Evolutionary conservation across 345 rosid genomes (phyloP).

Genomic region (Orychophragmus violaceus): DNA sequence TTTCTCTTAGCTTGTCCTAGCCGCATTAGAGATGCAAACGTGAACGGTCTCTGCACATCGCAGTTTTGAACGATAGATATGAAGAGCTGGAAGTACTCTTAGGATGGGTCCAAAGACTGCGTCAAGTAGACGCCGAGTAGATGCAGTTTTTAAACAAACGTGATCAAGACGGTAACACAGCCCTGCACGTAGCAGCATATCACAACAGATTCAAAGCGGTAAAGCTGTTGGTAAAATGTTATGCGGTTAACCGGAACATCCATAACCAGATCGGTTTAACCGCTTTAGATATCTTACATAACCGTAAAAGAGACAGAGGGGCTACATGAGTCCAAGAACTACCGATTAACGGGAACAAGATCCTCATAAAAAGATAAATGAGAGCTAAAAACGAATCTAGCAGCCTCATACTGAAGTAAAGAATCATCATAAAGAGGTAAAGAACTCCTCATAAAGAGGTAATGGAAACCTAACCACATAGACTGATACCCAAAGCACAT

Average conservation of each 20-base stretch:
- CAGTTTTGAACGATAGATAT: not conserved
- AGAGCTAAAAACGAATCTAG: too few relatives aligned
- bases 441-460: too few relatives aligned
- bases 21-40: slow-evolving; percentile 22
- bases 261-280: slow-evolving; percentile 8
- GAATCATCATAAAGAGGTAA: too few relatives aligned
- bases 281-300: slow-evolving; percentile 14
- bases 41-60: slow-evolving; percentile 18
- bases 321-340: too few relatives aligned
- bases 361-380: too few relatives aligned
- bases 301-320: too few relatives aligned
- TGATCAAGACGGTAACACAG: slow-evolving; percentile 32
- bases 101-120: slow-evolving; percentile 22
- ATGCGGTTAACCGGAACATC: not conserved
- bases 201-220: slow-evolving; percentile 19
- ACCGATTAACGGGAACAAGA: too few relatives aligned
- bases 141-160: slow-evolving; percentile 19
- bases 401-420: too few relatives aligned
- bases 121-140: not conserved
- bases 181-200: slow-evolving; percentile 30
- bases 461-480: too few relatives aligned
- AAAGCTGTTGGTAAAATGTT: slow-evolving; percentile 8
- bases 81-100: slow-evolving; percentile 22
- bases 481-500: too few relatives aligned
- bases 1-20: slow-evolving; percentile 25